Conservation (phyloP, 2,329 filamentous ascomycete genomes). For the Hypoxylon sp. region DNA sequence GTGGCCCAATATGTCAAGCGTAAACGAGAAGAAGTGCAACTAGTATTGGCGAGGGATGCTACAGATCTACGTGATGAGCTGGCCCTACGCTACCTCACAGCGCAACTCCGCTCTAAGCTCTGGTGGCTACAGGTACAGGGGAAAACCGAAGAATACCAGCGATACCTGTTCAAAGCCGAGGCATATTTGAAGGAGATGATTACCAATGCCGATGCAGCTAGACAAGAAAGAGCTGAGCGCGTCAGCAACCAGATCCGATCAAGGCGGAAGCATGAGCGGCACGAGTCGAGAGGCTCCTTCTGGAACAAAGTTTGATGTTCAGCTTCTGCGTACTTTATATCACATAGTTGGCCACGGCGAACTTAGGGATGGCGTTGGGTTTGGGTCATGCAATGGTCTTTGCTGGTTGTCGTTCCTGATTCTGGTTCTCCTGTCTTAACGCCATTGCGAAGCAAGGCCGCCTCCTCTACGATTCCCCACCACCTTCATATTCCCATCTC, state of each 20-base stretch:
- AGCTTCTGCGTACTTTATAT: constrained; percentile 43
- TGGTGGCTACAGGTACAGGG: constrained; percentile 68
- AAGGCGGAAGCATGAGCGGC: constrained; percentile 45
- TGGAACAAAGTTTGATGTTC: constrained; percentile 41
- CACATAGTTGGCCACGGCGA: constrained; percentile 43
- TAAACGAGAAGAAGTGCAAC: constrained; percentile 48
- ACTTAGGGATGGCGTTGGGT: constrained; percentile 48
- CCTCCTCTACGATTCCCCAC: constrained; percentile 14
- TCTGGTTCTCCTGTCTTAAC: constrained; percentile 25
- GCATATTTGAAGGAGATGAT: constrained; percentile 55
- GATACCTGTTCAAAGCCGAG: constrained; percentile 62
- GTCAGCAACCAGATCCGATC: constrained; percentile 48
- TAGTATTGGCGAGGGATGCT: constrained; percentile 51
- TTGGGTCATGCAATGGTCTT: constrained; percentile 43
- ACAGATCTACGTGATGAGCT: constrained; percentile 56
- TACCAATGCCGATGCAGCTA: constrained; percentile 49
- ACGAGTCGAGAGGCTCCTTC: constrained; percentile 42
- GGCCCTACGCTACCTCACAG: constrained; percentile 61
- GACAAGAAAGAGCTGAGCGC: constrained; percentile 45
- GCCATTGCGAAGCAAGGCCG: constrained; percentile 28
- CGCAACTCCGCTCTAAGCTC: constrained; percentile 67
- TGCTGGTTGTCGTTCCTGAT: constrained; percentile 36
- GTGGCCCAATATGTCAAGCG: constrained; percentile 47
- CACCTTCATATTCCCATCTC: constrained; percentile 17
- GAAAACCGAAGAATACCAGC: constrained; percentile 59